A percentile compares a stretch with the other conserved stretches of the same genome.
Conservation (phyloP, 805 yeast genomes). For the Danielozyma ontarioensis region DNA sequence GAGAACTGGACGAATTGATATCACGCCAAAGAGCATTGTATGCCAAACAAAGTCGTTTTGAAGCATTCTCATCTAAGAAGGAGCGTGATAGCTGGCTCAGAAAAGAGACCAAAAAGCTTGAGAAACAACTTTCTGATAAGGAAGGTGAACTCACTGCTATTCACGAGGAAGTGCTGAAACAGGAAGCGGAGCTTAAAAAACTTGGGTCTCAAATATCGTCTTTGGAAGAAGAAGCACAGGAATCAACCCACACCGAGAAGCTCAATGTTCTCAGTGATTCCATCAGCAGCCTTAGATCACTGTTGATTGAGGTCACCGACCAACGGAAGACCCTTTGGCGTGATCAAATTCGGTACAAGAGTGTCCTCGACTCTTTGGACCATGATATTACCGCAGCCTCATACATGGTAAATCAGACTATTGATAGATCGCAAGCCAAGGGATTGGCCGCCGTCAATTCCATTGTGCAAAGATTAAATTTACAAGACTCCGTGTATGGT, state of each 20-base stretch:
- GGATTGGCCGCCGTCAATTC: constrained; percentile 68
- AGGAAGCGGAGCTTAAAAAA: constrained; percentile 9
- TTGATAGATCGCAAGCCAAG: constrained; percentile 63
- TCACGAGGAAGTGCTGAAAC: constrained; percentile 11
- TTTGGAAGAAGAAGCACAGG: constrained; percentile 20
- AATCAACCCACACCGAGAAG: constrained; percentile 4
- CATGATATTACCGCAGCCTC: constrained; percentile 55
- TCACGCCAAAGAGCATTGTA: constrained; percentile 56
- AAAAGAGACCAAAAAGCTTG: constrained; percentile 40
- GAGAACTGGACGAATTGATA: constrained; percentile 35
- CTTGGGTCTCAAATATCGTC: constrained; percentile 5
- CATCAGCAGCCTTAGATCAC: constrained; percentile 36
- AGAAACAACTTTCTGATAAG: constrained; percentile 22
- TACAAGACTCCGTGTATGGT: constrained; percentile 66
- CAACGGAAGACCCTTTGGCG: constrained; percentile 74
- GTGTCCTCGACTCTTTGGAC: constrained; percentile 49
- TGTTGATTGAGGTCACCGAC: constrained; percentile 49
- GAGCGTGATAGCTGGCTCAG: constrained; percentile 70
- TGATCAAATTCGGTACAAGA: constrained; percentile 60
- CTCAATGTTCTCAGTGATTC: constrained; percentile 19
- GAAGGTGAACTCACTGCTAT: constrained; percentile 18
- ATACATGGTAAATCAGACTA: constrained; percentile 60
- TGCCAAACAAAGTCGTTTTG: constrained; percentile 65
- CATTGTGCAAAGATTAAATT: constrained; percentile 54
- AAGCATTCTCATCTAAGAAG: constrained; percentile 47